Base-by-base conservation (phyloP, 228 moss, liverwort and hornwort genomes). In the Sphagnum fallax region DNA sequence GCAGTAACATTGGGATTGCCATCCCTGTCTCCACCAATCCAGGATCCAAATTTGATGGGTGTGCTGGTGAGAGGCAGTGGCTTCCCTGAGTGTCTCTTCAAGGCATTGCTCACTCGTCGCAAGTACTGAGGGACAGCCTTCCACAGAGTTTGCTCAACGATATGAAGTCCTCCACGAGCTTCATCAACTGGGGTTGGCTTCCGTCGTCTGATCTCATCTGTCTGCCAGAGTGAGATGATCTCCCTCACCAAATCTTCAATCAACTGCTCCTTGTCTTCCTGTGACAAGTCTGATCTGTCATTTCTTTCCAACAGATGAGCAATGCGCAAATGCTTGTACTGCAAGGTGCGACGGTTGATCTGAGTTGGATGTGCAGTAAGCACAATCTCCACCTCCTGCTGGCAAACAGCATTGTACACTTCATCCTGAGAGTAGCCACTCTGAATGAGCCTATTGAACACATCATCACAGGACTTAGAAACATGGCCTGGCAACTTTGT, bases 21-120 rank as follows among this genome's bases (percentile, higher is more conserved):
- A 71, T 94, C 94, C 61, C 89, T 78, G 62, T 94, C 94, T 10
- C 94, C 91, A 72, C 94, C 94, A 64, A 94, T 94, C 94, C 94
- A 94, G 10, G 94, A 88, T 32, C 94, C 94, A 69, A 91, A 94
- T 60, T 91, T 94, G 52, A 94, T 94, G 0, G 94, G 94, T 6
- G 91, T 94, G 57, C 78, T 67, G 7, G 76, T 79, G 48, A 94
- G 67, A 65, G 94, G 91, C 51, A 94, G 82, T 32, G 84, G 75
- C 75, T 78, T 89, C 50, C 94, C 88, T 1, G 87, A 87, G 18
- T 91, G 89, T 75, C 84, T 84, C 80, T 91, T 94, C 16, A 94
- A 72, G 47, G 94, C 91, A 80, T 88, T 91, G 75, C 81, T 94
- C 18, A 94, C 94, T 62, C 89, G 85, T 52, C 89, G 94, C 60